Percentiles rank a stretch among this genome's conserved stretches.
These are phyloP conservation scores for Digitaria exilis DNA, from an alignment of 202 grass and related monocot genomes.

Conservation along the genomic window DNA sequence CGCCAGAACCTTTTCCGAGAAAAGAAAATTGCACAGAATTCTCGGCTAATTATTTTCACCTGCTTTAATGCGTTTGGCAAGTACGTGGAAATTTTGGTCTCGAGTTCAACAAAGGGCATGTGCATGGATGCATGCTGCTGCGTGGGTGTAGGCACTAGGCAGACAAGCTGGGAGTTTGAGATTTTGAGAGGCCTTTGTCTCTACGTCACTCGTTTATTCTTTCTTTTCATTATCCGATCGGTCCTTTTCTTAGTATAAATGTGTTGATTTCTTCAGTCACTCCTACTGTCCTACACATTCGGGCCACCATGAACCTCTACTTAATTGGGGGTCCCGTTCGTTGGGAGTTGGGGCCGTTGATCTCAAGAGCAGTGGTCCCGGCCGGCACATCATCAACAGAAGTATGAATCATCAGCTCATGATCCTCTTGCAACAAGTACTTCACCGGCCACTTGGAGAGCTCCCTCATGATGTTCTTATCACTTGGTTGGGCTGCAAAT, in stretches of 20 bases:
- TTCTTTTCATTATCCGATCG: background rate
- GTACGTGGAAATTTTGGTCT: background rate
- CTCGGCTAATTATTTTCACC: background rate
- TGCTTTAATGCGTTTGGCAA: background rate
- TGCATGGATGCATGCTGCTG: background rate
- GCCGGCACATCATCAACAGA: background rate
- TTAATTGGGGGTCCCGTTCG: background rate
- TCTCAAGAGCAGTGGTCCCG: slow-evolving; percentile 45
- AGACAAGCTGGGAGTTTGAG: background rate
- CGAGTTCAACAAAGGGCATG: background rate
- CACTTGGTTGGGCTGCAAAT: background rate
- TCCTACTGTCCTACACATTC: too few relatives aligned
- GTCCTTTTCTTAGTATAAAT: too few relatives aligned
- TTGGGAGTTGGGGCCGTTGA: slow-evolving; percentile 39
- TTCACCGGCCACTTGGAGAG: background rate
- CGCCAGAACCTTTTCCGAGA: too few relatives aligned
- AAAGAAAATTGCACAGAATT: too few relatives aligned
- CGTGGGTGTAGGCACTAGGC: background rate
- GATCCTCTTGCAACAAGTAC: slow-evolving; percentile 1
- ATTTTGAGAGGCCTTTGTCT: slow-evolving; percentile 29
- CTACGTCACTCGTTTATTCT: slow-evolving; percentile 17
- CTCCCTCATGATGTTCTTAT: background rate
- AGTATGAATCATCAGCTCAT: background rate
- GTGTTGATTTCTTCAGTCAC: too few relatives aligned
- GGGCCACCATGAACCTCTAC: background rate